Percentiles rank a stretch among this genome's conserved stretches.
These are phyloP conservation scores for Picochlorum costavermella DNA, from an alignment of 139 green algal genomes.

Conservation along the genomic window DNA sequence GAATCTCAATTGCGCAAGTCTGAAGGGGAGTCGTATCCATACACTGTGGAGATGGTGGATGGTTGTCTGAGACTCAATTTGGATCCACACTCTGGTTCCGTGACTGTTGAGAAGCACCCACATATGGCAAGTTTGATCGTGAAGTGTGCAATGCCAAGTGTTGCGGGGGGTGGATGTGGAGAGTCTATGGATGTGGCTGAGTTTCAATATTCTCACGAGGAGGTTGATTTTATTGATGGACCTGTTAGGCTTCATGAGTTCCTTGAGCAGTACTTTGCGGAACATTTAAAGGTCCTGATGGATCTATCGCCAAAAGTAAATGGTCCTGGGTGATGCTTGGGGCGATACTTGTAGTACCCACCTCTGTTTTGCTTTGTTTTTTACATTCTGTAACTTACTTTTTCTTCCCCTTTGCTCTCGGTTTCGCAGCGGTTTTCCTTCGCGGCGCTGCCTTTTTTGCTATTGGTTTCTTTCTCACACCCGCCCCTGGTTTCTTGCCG, in stretches of 20 bases:
- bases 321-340: too few species aligned
- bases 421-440: neutral
- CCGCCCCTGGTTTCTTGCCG: neutral
- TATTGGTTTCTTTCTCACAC: neutral
- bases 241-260: conserved; percentile 1
- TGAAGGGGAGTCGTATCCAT: conserved; percentile 10
- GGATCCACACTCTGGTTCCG: neutral
- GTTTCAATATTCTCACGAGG: conserved; percentile 6
- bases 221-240: conserved; percentile 8
- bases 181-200: conserved; percentile 3
- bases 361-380: neutral
- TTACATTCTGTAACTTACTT: neutral
- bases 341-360: too few species aligned
- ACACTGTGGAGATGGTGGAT: conserved; percentile 6
- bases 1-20: conserved; percentile 7
- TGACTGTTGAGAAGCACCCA: conserved; percentile 1
- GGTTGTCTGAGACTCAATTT: conserved; percentile 6
- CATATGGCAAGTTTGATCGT: neutral
- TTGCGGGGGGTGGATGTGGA: neutral
- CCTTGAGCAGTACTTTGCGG: conserved; percentile 8
- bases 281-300: conserved; percentile 5
- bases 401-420: too few species aligned
- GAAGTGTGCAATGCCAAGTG: neutral
- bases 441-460: neutral
- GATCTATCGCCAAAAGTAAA: conserved; percentile 1